Percentiles rank a stretch among this genome's conserved stretches.
Conservation (phyloP, 352 stramenopile genomes). For the Globisporangium alternatum region DNA sequence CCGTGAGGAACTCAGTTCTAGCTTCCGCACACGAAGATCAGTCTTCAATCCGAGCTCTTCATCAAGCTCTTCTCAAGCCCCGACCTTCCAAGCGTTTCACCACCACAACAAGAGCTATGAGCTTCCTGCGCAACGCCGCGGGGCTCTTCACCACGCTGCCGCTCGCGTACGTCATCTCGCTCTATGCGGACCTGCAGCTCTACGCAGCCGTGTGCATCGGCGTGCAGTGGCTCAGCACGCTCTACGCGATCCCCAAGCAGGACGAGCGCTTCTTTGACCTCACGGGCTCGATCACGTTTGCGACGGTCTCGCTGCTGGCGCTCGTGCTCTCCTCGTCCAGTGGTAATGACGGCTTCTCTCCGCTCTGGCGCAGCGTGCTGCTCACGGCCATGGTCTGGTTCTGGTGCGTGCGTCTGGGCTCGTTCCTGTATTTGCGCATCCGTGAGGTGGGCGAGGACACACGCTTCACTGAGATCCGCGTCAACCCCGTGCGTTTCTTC, state of each 20-base stretch:
- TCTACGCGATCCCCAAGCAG: constrained; percentile 65
- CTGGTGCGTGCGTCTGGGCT: constrained; percentile 75
- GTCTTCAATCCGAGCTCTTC: constrained; percentile 1
- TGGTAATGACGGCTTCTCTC: constrained; percentile 1
- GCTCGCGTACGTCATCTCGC: constrained; percentile 33
- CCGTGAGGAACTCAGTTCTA: background rate
- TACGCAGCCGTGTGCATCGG: constrained; percentile 52
- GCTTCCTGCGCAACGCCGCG: constrained; percentile 37
- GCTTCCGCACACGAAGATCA: background rate
- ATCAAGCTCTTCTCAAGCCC: background rate
- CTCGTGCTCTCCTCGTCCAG: constrained; percentile 18
- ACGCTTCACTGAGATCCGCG: constrained; percentile 67
- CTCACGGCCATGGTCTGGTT: constrained; percentile 69
- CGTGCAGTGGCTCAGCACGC: constrained; percentile 61
- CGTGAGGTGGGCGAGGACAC: constrained; percentile 59
- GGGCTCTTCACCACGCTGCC: constrained; percentile 34
- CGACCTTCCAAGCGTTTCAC: too few relatives aligned
- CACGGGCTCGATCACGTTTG: constrained; percentile 77
- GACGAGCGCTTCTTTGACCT: constrained; percentile 84
- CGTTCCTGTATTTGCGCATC: constrained; percentile 81
- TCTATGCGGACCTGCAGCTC: constrained; percentile 36
- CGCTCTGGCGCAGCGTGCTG: constrained; percentile 50
- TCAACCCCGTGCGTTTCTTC: constrained; percentile 67
- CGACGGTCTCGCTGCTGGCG: constrained; percentile 47
- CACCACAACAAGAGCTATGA: constrained; percentile 20